Evolutionary conservation across 1,284 basidiomycete genomes (phyloP).

Genomic region (Wolfiporia cocos): DNA sequence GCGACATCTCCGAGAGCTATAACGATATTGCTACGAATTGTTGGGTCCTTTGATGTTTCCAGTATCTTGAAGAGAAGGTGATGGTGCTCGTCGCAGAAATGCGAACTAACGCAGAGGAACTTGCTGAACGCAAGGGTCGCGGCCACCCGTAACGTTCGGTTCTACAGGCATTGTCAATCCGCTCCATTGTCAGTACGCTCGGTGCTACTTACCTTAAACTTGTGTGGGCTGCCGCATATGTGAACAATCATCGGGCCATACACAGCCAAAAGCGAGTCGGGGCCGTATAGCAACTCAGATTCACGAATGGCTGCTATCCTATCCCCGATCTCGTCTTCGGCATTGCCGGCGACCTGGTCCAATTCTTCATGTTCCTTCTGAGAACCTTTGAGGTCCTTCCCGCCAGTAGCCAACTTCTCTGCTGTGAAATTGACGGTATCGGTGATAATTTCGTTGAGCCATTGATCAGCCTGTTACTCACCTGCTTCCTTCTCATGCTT

Average conservation of each 20-base stretch:
- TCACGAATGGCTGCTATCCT: conserved; percentile 82
- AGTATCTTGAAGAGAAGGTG: conserved; percentile 90
- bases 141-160: conserved; percentile 79
- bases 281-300: conserved; percentile 83
- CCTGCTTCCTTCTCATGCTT: conserved; percentile 86
- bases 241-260: conserved; percentile 90
- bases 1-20: conserved; percentile 97
- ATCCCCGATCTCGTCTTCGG: conserved; percentile 98
- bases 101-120: conserved; percentile 92
- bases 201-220: conserved; percentile 64
- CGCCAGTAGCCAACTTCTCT: conserved; percentile 43
- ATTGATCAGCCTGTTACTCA: conserved; percentile 29
- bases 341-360: conserved; percentile 95
- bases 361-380: conserved; percentile 82
- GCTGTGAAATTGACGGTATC: too few relatives aligned
- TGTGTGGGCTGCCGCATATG: conserved; percentile 84
- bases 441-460: too few relatives aligned
- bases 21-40: conserved; percentile 92
- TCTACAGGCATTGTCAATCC: too few relatives aligned
- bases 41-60: conserved; percentile 84
- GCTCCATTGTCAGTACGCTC: not conserved
- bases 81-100: conserved; percentile 91
- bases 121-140: conserved; percentile 91
- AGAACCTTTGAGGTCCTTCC: conserved; percentile 26
- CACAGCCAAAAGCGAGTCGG: conserved; percentile 76